Conservation (phyloP, 2,329 filamentous ascomycete genomes). For the Pseudogymnoascus destructans region DNA sequence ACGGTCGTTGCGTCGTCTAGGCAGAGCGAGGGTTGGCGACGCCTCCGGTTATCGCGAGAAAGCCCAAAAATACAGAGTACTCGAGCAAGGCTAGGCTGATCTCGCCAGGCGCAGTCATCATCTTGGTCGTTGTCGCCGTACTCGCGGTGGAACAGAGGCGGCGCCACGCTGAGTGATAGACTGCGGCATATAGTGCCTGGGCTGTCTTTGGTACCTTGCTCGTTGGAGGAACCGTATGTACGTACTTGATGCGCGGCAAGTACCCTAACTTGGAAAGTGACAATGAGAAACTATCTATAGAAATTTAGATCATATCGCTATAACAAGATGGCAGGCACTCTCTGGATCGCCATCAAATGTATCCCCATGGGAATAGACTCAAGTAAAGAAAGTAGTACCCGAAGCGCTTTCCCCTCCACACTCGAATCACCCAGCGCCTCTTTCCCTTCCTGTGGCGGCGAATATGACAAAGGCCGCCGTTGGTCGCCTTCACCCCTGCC, state of each 20-base stretch:
- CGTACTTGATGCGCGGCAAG: neutral
- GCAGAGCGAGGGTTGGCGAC: neutral
- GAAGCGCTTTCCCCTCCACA: conserved; percentile 7
- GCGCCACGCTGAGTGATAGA: neutral
- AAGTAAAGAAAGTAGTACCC: neutral
- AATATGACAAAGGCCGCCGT: conserved; percentile 7
- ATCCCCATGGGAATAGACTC: neutral
- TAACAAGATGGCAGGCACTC: neutral
- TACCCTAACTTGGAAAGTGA: neutral
- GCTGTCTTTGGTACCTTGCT: conserved; percentile 3
- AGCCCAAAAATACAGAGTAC: neutral
- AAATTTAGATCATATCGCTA: neutral
- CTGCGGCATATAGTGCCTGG: conserved; percentile 5
- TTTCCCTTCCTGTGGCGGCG: conserved; percentile 5
- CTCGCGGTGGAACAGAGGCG: neutral
- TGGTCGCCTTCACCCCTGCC: neutral
- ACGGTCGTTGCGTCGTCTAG: neutral
- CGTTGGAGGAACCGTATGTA: neutral
- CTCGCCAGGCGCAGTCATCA: conserved; percentile 5
- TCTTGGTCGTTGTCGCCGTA: neutral
- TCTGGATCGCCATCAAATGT: neutral
- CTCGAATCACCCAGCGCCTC: neutral
- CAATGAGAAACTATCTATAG: conserved; percentile 4
- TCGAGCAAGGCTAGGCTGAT: neutral
- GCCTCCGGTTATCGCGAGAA: conserved; percentile 2